Conservation (phyloP, 805 yeast species). For the Candida takata region DNA sequence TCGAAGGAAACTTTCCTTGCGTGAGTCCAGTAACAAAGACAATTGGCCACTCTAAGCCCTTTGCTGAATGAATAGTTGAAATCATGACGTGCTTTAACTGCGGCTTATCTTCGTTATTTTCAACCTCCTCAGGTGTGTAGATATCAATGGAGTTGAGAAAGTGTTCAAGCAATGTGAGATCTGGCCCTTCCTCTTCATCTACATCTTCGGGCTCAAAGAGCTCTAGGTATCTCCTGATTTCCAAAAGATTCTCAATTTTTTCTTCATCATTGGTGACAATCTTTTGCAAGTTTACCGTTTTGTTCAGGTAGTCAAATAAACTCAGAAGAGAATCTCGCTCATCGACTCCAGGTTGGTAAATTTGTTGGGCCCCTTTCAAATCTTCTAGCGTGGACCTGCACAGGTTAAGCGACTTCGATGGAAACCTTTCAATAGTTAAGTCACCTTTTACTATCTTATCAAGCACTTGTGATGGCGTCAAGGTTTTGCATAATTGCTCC, state of each 20-base stretch:
- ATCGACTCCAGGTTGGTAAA: conserved; percentile 2
- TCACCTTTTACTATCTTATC: conserved; percentile 3
- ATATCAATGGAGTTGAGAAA: conserved; percentile 32
- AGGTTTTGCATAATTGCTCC: conserved; percentile 2
- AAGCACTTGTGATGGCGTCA: conserved; percentile 10
- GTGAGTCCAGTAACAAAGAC: conserved; percentile 74
- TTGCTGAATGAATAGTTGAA: conserved; percentile 87
- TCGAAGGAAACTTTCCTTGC: conserved; percentile 61
- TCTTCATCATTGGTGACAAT: conserved; percentile 23
- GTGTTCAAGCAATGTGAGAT: conserved; percentile 21
- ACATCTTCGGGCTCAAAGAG: conserved; percentile 27
- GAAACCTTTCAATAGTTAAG: conserved; percentile 3
- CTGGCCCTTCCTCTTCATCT: conserved; percentile 8
- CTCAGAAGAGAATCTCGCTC: conserved; percentile 3
- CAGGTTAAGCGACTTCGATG: conserved; percentile 4
- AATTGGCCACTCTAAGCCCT: conserved; percentile 94
- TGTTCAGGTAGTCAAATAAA: conserved; percentile 12
- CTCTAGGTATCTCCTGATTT: conserved; percentile 31
- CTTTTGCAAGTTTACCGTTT: conserved; percentile 2
- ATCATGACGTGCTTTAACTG: conserved; percentile 44
- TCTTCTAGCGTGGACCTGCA: conserved; percentile 3
- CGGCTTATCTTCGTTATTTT: too few relatives aligned
- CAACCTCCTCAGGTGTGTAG: conserved; percentile 24
- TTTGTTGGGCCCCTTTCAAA: background rate
- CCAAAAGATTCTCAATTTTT: conserved; percentile 31